These are phyloP conservation scores for Phytophthora sansomeana DNA, from an alignment of 352 stramenopile species.

Conservation along the genomic window DNA sequence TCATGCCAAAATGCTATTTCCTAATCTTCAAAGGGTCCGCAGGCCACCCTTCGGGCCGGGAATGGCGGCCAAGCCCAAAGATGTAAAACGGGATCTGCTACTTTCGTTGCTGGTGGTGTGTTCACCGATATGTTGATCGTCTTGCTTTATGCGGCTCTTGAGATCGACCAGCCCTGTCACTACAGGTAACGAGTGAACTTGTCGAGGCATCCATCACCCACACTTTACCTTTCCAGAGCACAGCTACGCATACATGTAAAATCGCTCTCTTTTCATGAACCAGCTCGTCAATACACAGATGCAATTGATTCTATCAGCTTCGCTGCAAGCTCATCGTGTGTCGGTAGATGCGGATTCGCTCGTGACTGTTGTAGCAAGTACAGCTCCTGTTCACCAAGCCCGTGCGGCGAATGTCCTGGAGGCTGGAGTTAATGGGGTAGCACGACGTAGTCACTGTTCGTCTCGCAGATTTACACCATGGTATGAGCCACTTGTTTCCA, in stretches of 20 bases:
- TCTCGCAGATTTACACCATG: conserved; percentile 50
- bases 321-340: conserved; percentile 69
- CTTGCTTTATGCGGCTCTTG: background rate
- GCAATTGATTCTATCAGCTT: conserved; percentile 60
- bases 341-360: conserved; percentile 53
- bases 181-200: too few species aligned
- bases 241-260: background rate
- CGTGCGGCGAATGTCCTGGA: conserved; percentile 8
- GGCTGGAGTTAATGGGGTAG: conserved; percentile 23
- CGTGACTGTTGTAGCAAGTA: conserved; percentile 48
- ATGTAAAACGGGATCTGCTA: background rate
- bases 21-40: too few species aligned
- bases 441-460: conserved; percentile 27
- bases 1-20: too few species aligned
- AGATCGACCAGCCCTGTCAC: too few species aligned
- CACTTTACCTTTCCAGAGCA: conserved; percentile 2
- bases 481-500: conserved; percentile 62
- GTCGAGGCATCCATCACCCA: background rate
- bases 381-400: conserved; percentile 30
- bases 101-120: background rate
- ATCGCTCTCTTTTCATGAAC: background rate
- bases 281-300: conserved; percentile 38
- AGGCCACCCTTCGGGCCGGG: too few species aligned
- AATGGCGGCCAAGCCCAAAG: too few species aligned
- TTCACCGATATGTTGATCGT: background rate